Conservation (phyloP, 768 basidiomycete species). For the Amanita rimosa region DNA sequence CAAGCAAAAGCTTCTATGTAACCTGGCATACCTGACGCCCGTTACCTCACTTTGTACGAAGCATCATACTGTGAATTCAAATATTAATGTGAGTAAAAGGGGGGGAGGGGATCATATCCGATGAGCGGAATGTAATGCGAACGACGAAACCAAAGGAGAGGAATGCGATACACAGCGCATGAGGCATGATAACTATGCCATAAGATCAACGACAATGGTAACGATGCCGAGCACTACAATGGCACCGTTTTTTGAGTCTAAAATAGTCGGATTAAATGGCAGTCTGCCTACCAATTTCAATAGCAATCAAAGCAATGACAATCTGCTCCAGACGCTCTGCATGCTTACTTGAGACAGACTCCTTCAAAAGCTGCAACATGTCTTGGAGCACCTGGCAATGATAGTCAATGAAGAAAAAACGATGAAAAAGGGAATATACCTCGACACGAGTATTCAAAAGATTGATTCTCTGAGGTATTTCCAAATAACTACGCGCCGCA, state of each 20-base stretch:
- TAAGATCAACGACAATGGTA: slow-evolving; percentile 81
- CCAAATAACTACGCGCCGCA: slow-evolving; percentile 87
- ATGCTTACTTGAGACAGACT: slow-evolving; percentile 85
- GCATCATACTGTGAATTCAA: background rate
- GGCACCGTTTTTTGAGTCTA: background rate
- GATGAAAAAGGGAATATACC: slow-evolving; percentile 23
- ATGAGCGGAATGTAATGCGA: background rate
- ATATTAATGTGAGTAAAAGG: background rate
- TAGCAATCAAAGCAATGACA: slow-evolving; percentile 81
- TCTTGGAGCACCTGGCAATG: slow-evolving; percentile 76
- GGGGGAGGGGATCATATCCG: background rate
- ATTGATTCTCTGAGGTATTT: slow-evolving; percentile 90
- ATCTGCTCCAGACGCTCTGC: slow-evolving; percentile 89
- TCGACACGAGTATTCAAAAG: slow-evolving; percentile 90
- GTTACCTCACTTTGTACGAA: background rate
- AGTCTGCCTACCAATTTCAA: slow-evolving; percentile 59
- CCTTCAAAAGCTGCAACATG: slow-evolving; percentile 91
- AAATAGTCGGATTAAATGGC: slow-evolving; percentile 2
- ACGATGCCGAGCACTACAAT: slow-evolving; percentile 72
- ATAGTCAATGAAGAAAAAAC: background rate
- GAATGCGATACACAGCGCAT: background rate
- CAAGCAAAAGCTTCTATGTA: background rate
- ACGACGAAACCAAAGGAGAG: background rate
- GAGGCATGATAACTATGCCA: slow-evolving; percentile 24
- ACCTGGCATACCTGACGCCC: background rate